Evolutionary conservation across 768 basidiomycete genomes (phyloP), one percentile per base, ranked within the genome.

Genomic region (Phaeotremella skinneri): DNA sequence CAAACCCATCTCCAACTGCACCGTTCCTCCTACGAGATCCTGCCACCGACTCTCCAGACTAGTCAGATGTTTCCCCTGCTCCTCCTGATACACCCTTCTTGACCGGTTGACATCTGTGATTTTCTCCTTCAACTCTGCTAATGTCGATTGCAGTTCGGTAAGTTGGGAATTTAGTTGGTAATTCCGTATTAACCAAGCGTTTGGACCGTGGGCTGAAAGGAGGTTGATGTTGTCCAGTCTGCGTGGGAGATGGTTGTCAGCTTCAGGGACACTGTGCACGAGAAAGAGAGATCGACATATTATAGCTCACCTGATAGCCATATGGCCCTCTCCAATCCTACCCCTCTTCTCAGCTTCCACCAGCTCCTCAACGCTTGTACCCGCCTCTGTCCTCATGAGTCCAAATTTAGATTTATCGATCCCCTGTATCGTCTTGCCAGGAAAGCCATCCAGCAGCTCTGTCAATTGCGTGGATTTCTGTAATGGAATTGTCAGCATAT

Each of bases 1-100:
- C 74, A 91, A 93, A 17, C 92, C 94, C 85, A 98, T 86, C 81
- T 96, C 93, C 64, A 96, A 88, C 78, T 97, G 93, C 58, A 97
- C 79, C 45, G 93, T 88, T 52, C 79, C 87, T 54, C 90, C 91
- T 56, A 98, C 86, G 48, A 97, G 81, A 78, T 92, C 90, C 21
- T 90, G 93, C 93, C 93, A 98, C 62, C 86, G 83, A 34, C 84
- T 87, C 78, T 97, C 92, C 59, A 96, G 79, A 7, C 84, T 80
- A 27, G 85, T 88, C 58, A 98, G 79, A 68, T 92, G 89, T 51
- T 83, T 81, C 52, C 92, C 92, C 20, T 87, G 79, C 7, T 81
- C 84, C 45, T 87, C 89, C 88, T 97, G 72, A 48, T 79, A 79
- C 75, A 91, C 90, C 81, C 93, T 91, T 52, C 93, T 83, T 56